Conservation (phyloP, 257 asterid genomes). For the Solanum neorickii region DNA sequence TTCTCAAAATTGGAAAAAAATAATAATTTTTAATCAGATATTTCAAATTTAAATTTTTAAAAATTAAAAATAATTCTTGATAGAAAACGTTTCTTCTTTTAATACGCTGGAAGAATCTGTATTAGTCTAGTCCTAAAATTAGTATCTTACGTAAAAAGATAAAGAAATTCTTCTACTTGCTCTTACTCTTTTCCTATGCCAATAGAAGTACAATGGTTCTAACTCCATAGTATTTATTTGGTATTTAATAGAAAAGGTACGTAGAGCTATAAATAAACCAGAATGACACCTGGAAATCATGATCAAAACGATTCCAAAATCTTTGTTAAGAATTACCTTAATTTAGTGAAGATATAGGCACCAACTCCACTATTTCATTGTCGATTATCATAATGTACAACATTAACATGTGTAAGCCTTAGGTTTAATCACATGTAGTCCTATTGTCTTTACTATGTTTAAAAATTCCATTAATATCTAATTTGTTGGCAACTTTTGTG, state of each 20-base stretch:
- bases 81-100: background rate
- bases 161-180: background rate
- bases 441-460: background rate
- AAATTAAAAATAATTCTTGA: background rate
- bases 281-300: constrained; percentile 6
- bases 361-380: constrained; percentile 13
- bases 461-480: background rate
- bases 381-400: background rate
- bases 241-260: background rate
- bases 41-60: background rate
- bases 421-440: background rate
- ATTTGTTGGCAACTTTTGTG: background rate
- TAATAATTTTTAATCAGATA: background rate
- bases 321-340: background rate
- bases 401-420: background rate
- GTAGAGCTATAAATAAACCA: background rate
- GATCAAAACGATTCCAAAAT: background rate
- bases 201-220: background rate
- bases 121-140: background rate
- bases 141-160: background rate
- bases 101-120: accelerated
- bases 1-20: background rate
- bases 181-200: background rate
- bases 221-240: background rate
- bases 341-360: background rate